Evolutionary conservation across 345 rosid genomes (phyloP), one percentile per base, ranked within the genome.

Genomic region (Theobroma cacao): DNA sequence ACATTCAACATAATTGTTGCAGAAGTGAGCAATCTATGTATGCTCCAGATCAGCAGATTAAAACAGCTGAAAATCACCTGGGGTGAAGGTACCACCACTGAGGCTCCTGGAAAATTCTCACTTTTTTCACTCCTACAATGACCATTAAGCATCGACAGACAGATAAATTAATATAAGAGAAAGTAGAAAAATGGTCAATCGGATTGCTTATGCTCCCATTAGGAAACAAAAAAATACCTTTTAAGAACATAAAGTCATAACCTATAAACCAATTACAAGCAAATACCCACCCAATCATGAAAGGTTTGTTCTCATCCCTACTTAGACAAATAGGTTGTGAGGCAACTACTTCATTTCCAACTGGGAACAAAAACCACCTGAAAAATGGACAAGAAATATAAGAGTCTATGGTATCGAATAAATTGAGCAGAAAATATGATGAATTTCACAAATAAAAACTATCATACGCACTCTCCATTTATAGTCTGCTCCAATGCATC

Each of bases 401-500:
- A 40, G 38, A 53, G 52, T 15, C 12, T 31, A 30, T 17, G 26
- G 0, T 15, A 38, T 69, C 26, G 33, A 3, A 48, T 30, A 15
- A 28, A 52, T 40, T 66, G 26, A 24, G 6, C 20, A 34, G 24
- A 77, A 30, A 34, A 33, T 65, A 65, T 34, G 28, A 10, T 22
- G 14, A 52, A 15, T 65, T 59, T 81, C 20, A 76, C 47, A 14
- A 58, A 40, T 38, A 53, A 28, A 68, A 72, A 59, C 61, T 34
- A 76, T 80, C 67, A 34, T n/a, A 86, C 97, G 34, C 87, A 92
- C 95, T 93, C 95, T 82, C 95, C 99, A 10, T 73, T 86, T 28
- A 95, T 82, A 61, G 97, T 86, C 59, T 91, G 92, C 83, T 92
- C 98, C 55, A 92, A 90, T 10, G 94, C 98, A 20, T 95, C 97